Conservation (phyloP, 192 early-diverging fungal species). For the Gorgonomyces haynaldii region DNA sequence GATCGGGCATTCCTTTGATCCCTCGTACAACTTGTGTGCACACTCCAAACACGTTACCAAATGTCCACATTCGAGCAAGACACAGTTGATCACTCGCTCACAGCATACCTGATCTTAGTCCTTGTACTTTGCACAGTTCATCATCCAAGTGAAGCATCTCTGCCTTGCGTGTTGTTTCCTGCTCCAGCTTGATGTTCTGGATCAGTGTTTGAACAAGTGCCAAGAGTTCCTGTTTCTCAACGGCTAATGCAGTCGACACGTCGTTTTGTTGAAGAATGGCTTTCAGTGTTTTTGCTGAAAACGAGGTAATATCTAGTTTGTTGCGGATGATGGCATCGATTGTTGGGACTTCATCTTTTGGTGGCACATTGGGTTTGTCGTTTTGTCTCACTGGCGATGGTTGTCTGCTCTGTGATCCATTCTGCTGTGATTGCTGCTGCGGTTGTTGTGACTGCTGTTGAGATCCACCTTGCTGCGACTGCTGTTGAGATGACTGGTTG, state of each 20-base stretch:
- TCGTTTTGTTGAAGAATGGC: slow-evolving; percentile 45
- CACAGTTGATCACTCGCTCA: slow-evolving; percentile 67
- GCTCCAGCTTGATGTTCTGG: slow-evolving; percentile 39
- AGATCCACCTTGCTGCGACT: too few relatives aligned
- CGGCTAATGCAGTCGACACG: slow-evolving; percentile 53
- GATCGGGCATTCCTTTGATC: slow-evolving; percentile 5
- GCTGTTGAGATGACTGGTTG: too few relatives aligned
- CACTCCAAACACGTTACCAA: slow-evolving; percentile 54
- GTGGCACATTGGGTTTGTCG: too few relatives aligned
- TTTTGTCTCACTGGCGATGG: too few relatives aligned
- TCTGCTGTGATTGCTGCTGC: too few relatives aligned
- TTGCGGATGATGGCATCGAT: slow-evolving; percentile 16
- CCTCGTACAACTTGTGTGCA: not conserved
- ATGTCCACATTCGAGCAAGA: slow-evolving; percentile 78
- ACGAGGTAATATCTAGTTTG: slow-evolving; percentile 35
- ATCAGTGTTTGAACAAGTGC: slow-evolving; percentile 51
- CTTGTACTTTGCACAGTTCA: slow-evolving; percentile 45
- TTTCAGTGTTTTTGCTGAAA: slow-evolving; percentile 62
- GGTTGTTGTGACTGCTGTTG: too few relatives aligned
- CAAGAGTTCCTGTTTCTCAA: slow-evolving; percentile 70
- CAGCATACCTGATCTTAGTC: slow-evolving; percentile 51
- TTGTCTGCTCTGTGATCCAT: too few relatives aligned
- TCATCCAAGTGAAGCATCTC: slow-evolving; percentile 48
- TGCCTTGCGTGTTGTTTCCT: too few relatives aligned
- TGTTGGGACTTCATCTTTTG: slow-evolving; percentile 8